Conservation (phyloP, 2,329 filamentous ascomycete genomes). For the Fusarium temperatum region DNA sequence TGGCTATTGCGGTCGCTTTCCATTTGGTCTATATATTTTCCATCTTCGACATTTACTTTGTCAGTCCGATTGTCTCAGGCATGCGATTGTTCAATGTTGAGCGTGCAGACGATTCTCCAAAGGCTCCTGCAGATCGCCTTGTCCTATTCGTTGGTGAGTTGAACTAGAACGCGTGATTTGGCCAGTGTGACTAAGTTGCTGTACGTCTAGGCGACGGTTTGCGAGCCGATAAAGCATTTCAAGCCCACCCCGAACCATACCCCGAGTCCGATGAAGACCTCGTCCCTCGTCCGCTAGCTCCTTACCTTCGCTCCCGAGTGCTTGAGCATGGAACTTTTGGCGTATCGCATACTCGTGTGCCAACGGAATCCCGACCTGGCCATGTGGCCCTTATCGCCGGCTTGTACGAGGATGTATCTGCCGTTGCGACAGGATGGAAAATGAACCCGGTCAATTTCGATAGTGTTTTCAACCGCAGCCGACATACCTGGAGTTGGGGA, state of each 20-base stretch:
- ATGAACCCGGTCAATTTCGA: constrained; percentile 98
- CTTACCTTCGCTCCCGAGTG: constrained; percentile 89
- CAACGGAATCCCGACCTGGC: constrained; percentile 94
- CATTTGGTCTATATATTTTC: constrained; percentile 94
- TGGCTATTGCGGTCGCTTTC: constrained; percentile 89
- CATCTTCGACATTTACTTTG: constrained; percentile 99
- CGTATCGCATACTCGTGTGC: constrained; percentile 95
- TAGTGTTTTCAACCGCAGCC: constrained; percentile 96
- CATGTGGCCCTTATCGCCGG: constrained; percentile 98
- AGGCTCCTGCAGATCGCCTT: constrained; percentile 86
- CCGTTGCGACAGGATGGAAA: constrained; percentile 98
- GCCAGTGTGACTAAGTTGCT: constrained; percentile 9
- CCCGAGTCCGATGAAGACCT: constrained; percentile 71
- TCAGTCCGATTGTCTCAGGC: constrained; percentile 94
- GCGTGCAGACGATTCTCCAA: constrained; percentile 58
- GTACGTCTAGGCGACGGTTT: constrained; percentile 77
- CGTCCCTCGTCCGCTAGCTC: constrained; percentile 82
- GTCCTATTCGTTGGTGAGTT: constrained; percentile 87
- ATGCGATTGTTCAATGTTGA: constrained; percentile 85
- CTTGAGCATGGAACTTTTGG: constrained; percentile 94
- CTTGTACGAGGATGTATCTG: constrained; percentile 96
- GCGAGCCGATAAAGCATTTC: constrained; percentile 97
- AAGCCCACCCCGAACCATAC: constrained; percentile 89
- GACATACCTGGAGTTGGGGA: constrained; percentile 99
- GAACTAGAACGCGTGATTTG: background rate